Evolutionary conservation across 345 rosid genomes (phyloP), one percentile per base, ranked within the genome.

Genomic region (Clausena lansium): DNA sequence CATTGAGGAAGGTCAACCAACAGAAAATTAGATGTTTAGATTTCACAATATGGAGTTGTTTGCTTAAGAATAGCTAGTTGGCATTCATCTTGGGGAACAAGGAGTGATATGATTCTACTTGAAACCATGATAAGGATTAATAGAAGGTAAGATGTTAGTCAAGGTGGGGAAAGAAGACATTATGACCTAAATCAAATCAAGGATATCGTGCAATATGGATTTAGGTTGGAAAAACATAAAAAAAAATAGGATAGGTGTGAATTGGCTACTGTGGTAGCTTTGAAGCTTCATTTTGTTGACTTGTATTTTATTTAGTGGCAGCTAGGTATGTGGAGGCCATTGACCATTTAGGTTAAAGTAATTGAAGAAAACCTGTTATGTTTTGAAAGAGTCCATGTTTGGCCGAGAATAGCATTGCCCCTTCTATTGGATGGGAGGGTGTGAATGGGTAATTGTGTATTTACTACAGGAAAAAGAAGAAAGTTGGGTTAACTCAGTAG

Each of bases 131-230:
- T 62, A 28, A 50, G 60, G 32, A 63, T 60, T 1, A 35, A 58
- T 63, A 50, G 47, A 75, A 50, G 6, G 71, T 75, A 41, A 15
- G 55, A 73, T 73, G 75, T 13, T 58, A 24, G n/a, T 30, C 32
- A 30, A 30, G 66, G 45, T 32, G 5, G 30, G 1, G 30, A 2
- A 17, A 72, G 70, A 74, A 41, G 39, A 9, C 30, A 13, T 62
- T 27, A 47, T 60, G 22, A 27, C 30, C 47, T 63, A 47, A n/a
- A 22, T 65, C 24, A 9, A 7, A 32, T 75, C 33, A 6, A 64
- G 27, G 15, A 22, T 50, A n/a, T 45, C n/a, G 11, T 30, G 33
- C 32, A 63, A 30, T 47, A 19, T 45, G 50, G 41, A 28, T 24
- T 27, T 63, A 10, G 22, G 7, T 20, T 63, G 24, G n/a, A 19